Conservation (phyloP, 2,329 filamentous ascomycete genomes). For the Colletotrichum lini region DNA sequence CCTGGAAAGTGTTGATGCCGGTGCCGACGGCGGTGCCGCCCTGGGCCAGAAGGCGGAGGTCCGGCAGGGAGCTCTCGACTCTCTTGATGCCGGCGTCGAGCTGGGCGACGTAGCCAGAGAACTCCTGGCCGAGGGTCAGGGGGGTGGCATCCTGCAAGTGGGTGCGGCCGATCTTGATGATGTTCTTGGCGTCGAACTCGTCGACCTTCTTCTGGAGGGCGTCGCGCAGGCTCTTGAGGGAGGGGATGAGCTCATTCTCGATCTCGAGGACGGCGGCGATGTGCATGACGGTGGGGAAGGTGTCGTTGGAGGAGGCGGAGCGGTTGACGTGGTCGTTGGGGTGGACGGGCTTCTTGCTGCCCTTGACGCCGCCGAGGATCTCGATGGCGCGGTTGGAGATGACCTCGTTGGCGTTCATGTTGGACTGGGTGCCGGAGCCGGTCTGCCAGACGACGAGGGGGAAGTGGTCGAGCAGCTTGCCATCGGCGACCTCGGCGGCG, state of each 20-base stretch:
- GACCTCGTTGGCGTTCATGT: slow-evolving; percentile 99
- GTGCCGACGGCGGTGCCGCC: slow-evolving; percentile 97
- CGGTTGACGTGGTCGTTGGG: slow-evolving; percentile 99
- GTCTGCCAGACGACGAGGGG: slow-evolving; percentile 99
- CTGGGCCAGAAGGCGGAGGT: slow-evolving; percentile 90
- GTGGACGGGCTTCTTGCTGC: slow-evolving; percentile 98
- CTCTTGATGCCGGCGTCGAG: slow-evolving; percentile 92
- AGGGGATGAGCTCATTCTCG: slow-evolving; percentile 86
- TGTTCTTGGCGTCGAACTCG: slow-evolving; percentile 85
- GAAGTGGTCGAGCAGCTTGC: slow-evolving; percentile 97
- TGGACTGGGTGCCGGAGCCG: slow-evolving; percentile 97
- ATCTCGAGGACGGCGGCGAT: slow-evolving; percentile 96
- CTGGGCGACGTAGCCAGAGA: slow-evolving; percentile 97
- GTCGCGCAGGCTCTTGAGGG: slow-evolving; percentile 84
- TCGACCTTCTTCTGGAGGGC: slow-evolving; percentile 91
- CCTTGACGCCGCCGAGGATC: slow-evolving; percentile 94
- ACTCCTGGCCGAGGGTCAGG: slow-evolving; percentile 95
- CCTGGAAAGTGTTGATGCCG: slow-evolving; percentile 96
- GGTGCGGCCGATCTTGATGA: slow-evolving; percentile 99
- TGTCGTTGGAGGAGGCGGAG: slow-evolving; percentile 98
- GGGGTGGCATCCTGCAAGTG: slow-evolving; percentile 98
- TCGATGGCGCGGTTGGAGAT: slow-evolving; percentile 99
- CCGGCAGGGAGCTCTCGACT: slow-evolving; percentile 85
- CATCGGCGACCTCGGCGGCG: slow-evolving; percentile 90
- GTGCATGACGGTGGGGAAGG: slow-evolving; percentile 99